Evolutionary conservation across 2,329 filamentous ascomycete genomes (phyloP).

Genomic region (Hymenoscyphus fraxineus): DNA sequence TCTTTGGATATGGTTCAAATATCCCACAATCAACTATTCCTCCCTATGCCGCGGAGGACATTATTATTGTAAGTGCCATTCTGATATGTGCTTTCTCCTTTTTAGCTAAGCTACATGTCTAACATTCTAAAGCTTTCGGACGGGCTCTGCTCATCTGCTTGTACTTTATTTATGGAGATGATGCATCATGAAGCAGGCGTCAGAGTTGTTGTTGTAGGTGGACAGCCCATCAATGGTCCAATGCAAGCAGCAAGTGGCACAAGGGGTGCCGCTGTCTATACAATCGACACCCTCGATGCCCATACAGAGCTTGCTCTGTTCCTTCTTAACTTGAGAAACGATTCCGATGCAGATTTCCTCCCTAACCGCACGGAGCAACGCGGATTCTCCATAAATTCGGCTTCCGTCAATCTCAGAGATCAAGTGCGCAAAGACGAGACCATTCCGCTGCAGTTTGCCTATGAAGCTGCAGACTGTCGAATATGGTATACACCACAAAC

Average conservation of each 20-base stretch:
- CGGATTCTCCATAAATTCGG: conserved; percentile 27
- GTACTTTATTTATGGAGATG: conserved; percentile 54
- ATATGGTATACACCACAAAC: conserved; percentile 54
- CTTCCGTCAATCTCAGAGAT: conserved; percentile 43
- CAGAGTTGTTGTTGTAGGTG: conserved; percentile 50
- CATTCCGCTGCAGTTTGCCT: conserved; percentile 53
- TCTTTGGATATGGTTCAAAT: conserved; percentile 29
- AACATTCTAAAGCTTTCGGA: conserved; percentile 44
- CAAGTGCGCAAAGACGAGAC: conserved; percentile 30
- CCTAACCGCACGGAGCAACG: conserved; percentile 22
- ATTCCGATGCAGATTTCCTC: conserved; percentile 19
- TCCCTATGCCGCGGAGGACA: conserved; percentile 40
- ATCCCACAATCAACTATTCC: conserved; percentile 18
- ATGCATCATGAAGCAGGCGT: conserved; percentile 50
- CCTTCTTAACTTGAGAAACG: conserved; percentile 16
- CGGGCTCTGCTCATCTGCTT: conserved; percentile 56
- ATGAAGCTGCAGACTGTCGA: conserved; percentile 56
- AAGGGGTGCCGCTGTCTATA: conserved; percentile 44
- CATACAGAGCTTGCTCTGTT: conserved; percentile 27
- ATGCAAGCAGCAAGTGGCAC: conserved; percentile 52
- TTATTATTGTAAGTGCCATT: conserved; percentile 36
- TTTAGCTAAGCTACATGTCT: conserved; percentile 34
- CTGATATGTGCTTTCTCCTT: conserved; percentile 1
- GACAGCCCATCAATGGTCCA: conserved; percentile 42
- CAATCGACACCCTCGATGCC: conserved; percentile 25